Evolutionary conservation across 2,329 filamentous ascomycete species (phyloP).

Genomic region (Fusarium drepaniforme): DNA sequence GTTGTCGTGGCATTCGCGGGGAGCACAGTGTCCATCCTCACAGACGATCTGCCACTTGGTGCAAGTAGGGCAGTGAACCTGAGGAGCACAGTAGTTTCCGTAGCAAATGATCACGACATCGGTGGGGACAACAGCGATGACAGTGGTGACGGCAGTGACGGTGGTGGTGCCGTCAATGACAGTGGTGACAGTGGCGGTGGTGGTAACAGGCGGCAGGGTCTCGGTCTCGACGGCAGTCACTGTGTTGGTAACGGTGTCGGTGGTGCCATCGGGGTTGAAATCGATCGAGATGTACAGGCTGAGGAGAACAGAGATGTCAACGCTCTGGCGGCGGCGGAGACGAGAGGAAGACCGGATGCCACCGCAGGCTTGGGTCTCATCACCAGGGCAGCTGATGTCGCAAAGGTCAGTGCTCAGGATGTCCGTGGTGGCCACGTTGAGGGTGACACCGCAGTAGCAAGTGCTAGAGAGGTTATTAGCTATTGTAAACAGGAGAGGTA

Average conservation of each 20-base stretch:
- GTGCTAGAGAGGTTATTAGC: conserved; percentile 32
- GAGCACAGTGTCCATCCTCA: conserved; percentile 49
- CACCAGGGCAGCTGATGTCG: conserved; percentile 46
- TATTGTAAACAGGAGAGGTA: neutral
- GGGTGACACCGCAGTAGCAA: conserved; percentile 46
- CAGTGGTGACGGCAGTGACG: conserved; percentile 39
- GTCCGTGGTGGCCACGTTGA: conserved; percentile 22
- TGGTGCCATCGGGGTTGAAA: conserved; percentile 25
- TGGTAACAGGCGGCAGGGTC: conserved; percentile 44
- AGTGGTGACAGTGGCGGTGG: conserved; percentile 43
- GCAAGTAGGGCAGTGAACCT: conserved; percentile 46
- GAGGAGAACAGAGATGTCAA: conserved; percentile 38
- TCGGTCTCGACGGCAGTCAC: conserved; percentile 36
- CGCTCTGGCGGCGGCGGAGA: conserved; percentile 37
- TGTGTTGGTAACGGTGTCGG: conserved; percentile 13
- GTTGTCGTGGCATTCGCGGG: conserved; percentile 42
- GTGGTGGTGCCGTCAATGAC: conserved; percentile 41
- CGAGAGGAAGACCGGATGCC: conserved; percentile 27
- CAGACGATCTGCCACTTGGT: conserved; percentile 48
- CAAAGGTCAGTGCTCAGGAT: conserved; percentile 36
- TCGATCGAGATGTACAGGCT: conserved; percentile 32
- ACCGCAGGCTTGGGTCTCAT: conserved; percentile 42
- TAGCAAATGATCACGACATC: conserved; percentile 44
- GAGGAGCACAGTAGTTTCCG: conserved; percentile 46
- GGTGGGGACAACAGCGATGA: conserved; percentile 36